A percentile compares a stretch with the other conserved stretches of the same genome.
Evolutionary conservation across 768 basidiomycete species (phyloP).

Genomic region (Pleurotus tuoliensis): DNA sequence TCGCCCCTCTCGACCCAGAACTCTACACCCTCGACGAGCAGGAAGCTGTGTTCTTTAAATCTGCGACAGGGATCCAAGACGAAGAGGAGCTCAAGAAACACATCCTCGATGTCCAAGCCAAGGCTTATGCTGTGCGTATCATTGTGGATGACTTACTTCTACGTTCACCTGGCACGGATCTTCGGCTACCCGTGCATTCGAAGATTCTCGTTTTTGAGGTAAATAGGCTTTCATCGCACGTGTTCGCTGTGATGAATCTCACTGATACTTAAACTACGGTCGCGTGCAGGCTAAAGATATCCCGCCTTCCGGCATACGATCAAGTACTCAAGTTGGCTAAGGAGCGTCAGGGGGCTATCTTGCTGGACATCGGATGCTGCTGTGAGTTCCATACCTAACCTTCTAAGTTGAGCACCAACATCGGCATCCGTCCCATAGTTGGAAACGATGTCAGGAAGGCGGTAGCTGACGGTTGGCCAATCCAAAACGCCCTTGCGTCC

Average conservation of each 20-base stretch:
- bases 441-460: conserved; percentile 37
- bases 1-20: not conserved
- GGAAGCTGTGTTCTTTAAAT: conserved; percentile 31
- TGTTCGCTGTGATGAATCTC: not conserved
- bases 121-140: conserved; percentile 25
- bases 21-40: conserved; percentile 22
- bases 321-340: conserved; percentile 24
- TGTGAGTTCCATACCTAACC: conserved; percentile 19
- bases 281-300: conserved; percentile 24
- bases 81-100: conserved; percentile 35
- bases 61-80: conserved; percentile 31
- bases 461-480: conserved; percentile 36
- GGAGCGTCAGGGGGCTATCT: conserved; percentile 24
- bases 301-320: conserved; percentile 28
- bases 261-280: not conserved
- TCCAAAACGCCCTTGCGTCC: conserved; percentile 29
- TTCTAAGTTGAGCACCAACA: no score
- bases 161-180: conserved; percentile 22
- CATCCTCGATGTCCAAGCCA: conserved; percentile 31
- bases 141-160: conserved; percentile 10
- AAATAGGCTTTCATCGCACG: not conserved
- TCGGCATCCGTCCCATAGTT: conserved; percentile 20
- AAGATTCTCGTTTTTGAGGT: conserved; percentile 25
- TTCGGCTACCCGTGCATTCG: conserved; percentile 29
- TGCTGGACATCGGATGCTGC: conserved; percentile 43